Conservation (phyloP, 805 yeast genomes). For the Maudiozyma bulderi region DNA sequence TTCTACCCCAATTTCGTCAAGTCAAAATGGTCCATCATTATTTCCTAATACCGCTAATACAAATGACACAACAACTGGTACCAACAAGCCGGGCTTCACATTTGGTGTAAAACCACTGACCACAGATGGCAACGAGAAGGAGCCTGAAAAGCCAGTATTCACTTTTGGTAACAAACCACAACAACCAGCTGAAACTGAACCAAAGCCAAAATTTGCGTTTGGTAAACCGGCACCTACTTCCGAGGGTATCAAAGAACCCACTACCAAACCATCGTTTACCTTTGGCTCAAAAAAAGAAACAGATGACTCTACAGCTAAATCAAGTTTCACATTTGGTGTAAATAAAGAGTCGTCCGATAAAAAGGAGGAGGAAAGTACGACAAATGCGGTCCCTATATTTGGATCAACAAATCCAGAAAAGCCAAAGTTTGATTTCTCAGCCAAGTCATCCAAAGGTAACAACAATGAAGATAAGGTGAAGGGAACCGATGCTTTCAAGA, state of each 20-base stretch:
- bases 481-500: conserved; percentile 1
- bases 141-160: neutral
- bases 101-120: conserved; percentile 10
- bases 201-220: conserved; percentile 9
- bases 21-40: neutral
- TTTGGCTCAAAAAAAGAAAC: neutral
- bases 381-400: neutral
- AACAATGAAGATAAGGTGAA: neutral
- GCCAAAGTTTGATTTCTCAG: conserved; percentile 6
- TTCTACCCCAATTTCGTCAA: neutral
- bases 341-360: neutral
- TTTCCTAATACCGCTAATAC: neutral
- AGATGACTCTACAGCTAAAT: conserved; percentile 1
- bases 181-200: neutral
- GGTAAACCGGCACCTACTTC: neutral
- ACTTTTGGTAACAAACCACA: conserved; percentile 8
- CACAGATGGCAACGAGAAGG: neutral
- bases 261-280: neutral
- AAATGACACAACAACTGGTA: neutral
- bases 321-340: conserved; percentile 9
- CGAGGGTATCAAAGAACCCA: neutral
- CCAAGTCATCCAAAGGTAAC: neutral
- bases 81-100: neutral
- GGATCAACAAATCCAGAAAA: neutral
- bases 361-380: neutral